Evolutionary conservation across 2,329 filamentous ascomycete genomes (phyloP), one percentile per base, ranked within the genome.

Genomic region (Iodosphaeria phyllophila): DNA sequence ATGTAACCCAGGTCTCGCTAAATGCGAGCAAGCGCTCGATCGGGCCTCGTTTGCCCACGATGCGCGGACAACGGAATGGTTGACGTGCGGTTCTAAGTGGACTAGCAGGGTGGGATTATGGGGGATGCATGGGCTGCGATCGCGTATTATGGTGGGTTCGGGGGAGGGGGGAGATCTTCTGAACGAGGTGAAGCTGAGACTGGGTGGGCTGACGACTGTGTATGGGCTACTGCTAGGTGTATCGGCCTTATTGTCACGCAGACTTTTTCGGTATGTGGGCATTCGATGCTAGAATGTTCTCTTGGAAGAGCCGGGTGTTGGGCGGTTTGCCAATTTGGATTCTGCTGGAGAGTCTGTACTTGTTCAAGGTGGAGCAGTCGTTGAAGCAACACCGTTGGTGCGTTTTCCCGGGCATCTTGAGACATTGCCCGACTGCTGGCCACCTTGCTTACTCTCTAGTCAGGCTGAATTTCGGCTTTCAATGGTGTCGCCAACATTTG

Each of bases 61-160:
- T 30, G 53, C 58, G 14, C 35, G 41, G 5, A 43, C 60, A 3
- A 64, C 61, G 6, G 43, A 41, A 3, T 45, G 39, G 4, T 37
- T 60, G 22, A 38, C 50, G 24, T 34, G 38, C 13, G 29, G 46
- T 2, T 49, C 38, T 16, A 54, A 41, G 23, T 35, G 40, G 20
- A 44, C 48, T 30, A 48, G 56, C 14, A 51, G 58, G 6, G 48
- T 54, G 0, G 46, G 48, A 8, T 47, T 59, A 12, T 66, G 66
- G 50, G 63, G 62, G 4, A 34, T 68, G 8, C 52, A 58, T 16
- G 60, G 61, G 4, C 38, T 67, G 30, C 50, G 63, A 15, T 56
- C 65, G 30, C 54, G 65, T 6, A 56, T 68, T n/a, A 33, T 69
- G 30, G 61, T 66, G 35, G 22, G 48, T 30, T 4, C 19, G 8